Evolutionary conservation across 2,329 filamentous ascomycete genomes (phyloP).

Genomic region (Talaromyces atroroseus): DNA sequence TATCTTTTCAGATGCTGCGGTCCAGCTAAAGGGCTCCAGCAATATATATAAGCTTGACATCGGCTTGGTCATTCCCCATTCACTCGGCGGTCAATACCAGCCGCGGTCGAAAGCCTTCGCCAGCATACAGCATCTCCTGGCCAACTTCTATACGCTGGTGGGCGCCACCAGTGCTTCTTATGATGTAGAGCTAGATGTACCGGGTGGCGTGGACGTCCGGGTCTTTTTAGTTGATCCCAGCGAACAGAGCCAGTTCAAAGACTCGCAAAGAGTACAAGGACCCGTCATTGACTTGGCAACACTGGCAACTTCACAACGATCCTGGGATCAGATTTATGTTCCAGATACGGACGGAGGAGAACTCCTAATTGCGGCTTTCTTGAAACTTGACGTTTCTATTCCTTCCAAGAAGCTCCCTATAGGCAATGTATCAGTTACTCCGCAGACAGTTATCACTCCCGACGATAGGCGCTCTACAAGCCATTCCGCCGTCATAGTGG

Average conservation of each 20-base stretch:
- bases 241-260: conserved; percentile 19
- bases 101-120: conserved; percentile 58
- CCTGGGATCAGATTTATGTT: conserved; percentile 30
- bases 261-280: conserved; percentile 29
- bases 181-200: conserved; percentile 57
- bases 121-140: conserved; percentile 67
- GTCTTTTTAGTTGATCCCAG: conserved; percentile 67
- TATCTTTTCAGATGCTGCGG: conserved; percentile 48
- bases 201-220: conserved; percentile 68
- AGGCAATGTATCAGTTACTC: conserved; percentile 18
- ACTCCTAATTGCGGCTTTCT: conserved; percentile 26
- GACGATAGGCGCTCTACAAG: conserved; percentile 17
- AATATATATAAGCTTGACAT: conserved; percentile 47
- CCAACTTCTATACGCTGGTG: conserved; percentile 71
- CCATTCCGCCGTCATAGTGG: conserved; percentile 67
- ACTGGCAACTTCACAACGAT: conserved; percentile 37
- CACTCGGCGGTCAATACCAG: conserved; percentile 48
- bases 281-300: conserved; percentile 47
- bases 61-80: conserved; percentile 59
- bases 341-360: conserved; percentile 24
- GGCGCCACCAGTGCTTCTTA: conserved; percentile 64
- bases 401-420: conserved; percentile 18
- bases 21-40: conserved; percentile 25
- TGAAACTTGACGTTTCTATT: conserved; percentile 17
- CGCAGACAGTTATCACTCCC: conserved; percentile 20